Percentiles rank a stretch among this genome's conserved stretches.
Conservation (phyloP, 1,139 yeast genomes). For the Lodderomyces orthopsilosis region DNA sequence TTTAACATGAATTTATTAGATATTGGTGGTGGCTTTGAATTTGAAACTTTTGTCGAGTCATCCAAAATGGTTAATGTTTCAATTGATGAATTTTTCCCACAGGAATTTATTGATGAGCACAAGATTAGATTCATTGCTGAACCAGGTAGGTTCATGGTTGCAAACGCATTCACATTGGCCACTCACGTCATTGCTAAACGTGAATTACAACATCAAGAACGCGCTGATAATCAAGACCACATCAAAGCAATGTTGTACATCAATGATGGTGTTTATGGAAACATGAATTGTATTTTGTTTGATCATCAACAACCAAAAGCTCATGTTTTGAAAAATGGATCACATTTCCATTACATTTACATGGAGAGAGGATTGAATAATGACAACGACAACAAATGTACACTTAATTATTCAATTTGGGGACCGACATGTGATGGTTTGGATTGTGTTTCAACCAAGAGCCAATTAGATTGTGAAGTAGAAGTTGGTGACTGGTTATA, state of each 20-base stretch:
- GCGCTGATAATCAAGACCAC: slow-evolving; percentile 8
- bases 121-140: slow-evolving; percentile 75
- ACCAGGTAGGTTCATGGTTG: slow-evolving; percentile 90
- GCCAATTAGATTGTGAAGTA: slow-evolving; percentile 56
- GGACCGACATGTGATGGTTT: slow-evolving; percentile 98
- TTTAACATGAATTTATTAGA: slow-evolving; percentile 60
- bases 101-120: slow-evolving; percentile 22
- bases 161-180: slow-evolving; percentile 83
- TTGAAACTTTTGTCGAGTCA: slow-evolving; percentile 60
- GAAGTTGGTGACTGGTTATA: slow-evolving; percentile 90
- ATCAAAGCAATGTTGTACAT: slow-evolving; percentile 59
- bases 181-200: slow-evolving; percentile 84
- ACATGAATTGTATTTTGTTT: slow-evolving; percentile 87
- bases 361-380: slow-evolving; percentile 1
- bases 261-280: slow-evolving; percentile 95
- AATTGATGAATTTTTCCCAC: slow-evolving; percentile 58
- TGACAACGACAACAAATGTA: slow-evolving; percentile 5
- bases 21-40: slow-evolving; percentile 92
- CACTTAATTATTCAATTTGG: slow-evolving; percentile 71
- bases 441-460: slow-evolving; percentile 68
- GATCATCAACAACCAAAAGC: slow-evolving; percentile 87
- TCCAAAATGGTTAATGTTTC: slow-evolving; percentile 58
- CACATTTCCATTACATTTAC: slow-evolving; percentile 50
- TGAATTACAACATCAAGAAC: slow-evolving; percentile 23
- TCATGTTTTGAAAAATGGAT: slow-evolving; percentile 55